Conservation (phyloP, 345 rosid genomes). For the Arabidopsis suecica region DNA sequence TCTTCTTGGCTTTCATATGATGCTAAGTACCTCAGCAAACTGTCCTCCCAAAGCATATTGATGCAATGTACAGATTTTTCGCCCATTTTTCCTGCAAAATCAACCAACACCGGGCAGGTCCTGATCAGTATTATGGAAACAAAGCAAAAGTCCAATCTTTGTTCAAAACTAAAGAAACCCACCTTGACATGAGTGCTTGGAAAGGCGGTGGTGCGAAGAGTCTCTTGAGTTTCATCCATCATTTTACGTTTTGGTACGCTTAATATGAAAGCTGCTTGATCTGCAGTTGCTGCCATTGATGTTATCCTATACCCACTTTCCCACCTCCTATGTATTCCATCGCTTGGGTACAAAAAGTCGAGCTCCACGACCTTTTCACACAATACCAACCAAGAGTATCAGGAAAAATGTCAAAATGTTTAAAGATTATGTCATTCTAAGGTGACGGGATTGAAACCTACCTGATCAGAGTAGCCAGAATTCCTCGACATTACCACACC, state of each 20-base stretch:
- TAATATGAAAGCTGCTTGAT: slow-evolving; percentile 93
- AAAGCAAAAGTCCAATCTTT: slow-evolving; percentile 10
- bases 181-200: slow-evolving; percentile 97
- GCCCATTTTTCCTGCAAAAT: slow-evolving; percentile 89
- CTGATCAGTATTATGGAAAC: slow-evolving; percentile 13
- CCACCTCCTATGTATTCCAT: slow-evolving; percentile 95
- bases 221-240: slow-evolving; percentile 92
- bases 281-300: slow-evolving; percentile 92
- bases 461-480: slow-evolving; percentile 86
- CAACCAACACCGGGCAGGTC: background rate
- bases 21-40: slow-evolving; percentile 59
- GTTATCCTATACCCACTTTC: slow-evolving; percentile 87
- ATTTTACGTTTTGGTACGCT: slow-evolving; percentile 78
- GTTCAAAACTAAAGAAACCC: slow-evolving; percentile 13
- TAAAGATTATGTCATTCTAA: background rate
- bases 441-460: slow-evolving; percentile 28
- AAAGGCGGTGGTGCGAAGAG: slow-evolving; percentile 87
- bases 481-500: slow-evolving; percentile 97
- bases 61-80: slow-evolving; percentile 85
- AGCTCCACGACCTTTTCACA: slow-evolving; percentile 83
- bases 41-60: slow-evolving; percentile 86
- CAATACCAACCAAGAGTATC: slow-evolving; percentile 11
- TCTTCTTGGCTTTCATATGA: slow-evolving; percentile 13
- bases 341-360: slow-evolving; percentile 97
- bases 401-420: background rate